Percentiles rank a stretch among this genome's conserved stretches.
These are phyloP conservation scores for Penicillium sp. DNA, from an alignment of 2,329 filamentous ascomycete species.

Conservation along the genomic window DNA sequence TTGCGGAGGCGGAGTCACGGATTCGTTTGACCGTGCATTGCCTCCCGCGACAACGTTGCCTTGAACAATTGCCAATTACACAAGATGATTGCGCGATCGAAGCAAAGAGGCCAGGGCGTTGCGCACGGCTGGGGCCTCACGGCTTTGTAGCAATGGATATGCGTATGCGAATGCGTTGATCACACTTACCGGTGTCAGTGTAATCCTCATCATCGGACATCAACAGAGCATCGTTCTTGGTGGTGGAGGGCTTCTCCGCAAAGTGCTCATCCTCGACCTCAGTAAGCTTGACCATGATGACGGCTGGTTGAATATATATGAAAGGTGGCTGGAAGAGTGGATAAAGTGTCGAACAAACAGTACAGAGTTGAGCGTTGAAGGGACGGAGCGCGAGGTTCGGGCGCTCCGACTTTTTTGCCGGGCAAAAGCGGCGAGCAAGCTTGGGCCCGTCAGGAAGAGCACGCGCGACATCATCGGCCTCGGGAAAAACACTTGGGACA, in stretches of 20 bases:
- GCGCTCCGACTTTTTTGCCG: constrained; percentile 38
- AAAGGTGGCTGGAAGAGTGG: constrained; percentile 1
- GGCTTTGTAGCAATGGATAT: not conserved
- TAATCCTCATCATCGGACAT: constrained; percentile 64
- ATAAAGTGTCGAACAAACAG: constrained; percentile 1
- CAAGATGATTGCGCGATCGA: too few species aligned
- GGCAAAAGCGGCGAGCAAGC: constrained; percentile 32
- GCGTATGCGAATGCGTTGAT: constrained; percentile 6
- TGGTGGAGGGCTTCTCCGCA: constrained; percentile 60
- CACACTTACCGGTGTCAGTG: constrained; percentile 75
- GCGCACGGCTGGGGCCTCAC: too few species aligned
- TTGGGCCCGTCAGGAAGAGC: constrained; percentile 18
- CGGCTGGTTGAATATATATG: constrained; percentile 9
- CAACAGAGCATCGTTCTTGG: constrained; percentile 51
- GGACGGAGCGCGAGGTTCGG: constrained; percentile 20
- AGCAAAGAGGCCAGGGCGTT: too few species aligned
- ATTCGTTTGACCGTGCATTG: too few species aligned
- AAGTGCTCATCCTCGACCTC: constrained; percentile 98
- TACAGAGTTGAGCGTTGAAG: constrained; percentile 20
- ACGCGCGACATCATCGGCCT: constrained; percentile 4
- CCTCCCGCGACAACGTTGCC: too few species aligned
- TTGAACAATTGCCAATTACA: too few species aligned
- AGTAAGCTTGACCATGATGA: constrained; percentile 84
- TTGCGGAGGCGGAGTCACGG: too few species aligned
- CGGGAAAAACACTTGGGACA: not conserved